Percentiles rank a stretch among this genome's conserved stretches.
Conservation (phyloP, 2,329 filamentous ascomycete species). For the Trichoderma atroviride region DNA sequence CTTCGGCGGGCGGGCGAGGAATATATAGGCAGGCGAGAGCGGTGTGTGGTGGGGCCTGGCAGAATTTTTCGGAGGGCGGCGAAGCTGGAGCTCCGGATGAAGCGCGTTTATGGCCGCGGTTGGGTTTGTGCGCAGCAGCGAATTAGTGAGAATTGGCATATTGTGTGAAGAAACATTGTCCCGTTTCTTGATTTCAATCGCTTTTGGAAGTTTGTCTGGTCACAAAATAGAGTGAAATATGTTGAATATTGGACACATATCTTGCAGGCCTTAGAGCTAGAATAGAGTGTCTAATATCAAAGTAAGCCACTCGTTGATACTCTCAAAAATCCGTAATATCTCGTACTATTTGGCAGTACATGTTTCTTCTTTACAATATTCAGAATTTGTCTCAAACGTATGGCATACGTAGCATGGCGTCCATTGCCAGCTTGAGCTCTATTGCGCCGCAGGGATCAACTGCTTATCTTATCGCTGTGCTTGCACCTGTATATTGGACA, state of each 20-base stretch:
- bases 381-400: neutral
- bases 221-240: neutral
- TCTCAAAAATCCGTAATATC: neutral
- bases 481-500: no score
- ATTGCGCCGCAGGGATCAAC: neutral
- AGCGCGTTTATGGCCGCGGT: neutral
- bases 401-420: neutral
- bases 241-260: neutral
- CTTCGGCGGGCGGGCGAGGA: conserved; percentile 21
- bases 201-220: neutral
- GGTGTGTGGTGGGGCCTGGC: conserved; percentile 6
- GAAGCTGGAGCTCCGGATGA: conserved; percentile 15
- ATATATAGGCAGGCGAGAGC: conserved; percentile 33
- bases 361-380: neutral
- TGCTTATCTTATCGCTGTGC: neutral
- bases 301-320: neutral
- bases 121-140: neutral
- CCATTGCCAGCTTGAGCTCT: neutral
- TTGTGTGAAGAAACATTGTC: neutral
- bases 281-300: neutral
- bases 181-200: neutral
- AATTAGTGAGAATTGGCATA: neutral
- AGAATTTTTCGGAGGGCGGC: conserved; percentile 12
- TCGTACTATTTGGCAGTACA: neutral
- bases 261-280: neutral